Base-by-base conservation (phyloP, 2,329 filamentous ascomycete genomes). In the Fusarium agapanthi region DNA sequence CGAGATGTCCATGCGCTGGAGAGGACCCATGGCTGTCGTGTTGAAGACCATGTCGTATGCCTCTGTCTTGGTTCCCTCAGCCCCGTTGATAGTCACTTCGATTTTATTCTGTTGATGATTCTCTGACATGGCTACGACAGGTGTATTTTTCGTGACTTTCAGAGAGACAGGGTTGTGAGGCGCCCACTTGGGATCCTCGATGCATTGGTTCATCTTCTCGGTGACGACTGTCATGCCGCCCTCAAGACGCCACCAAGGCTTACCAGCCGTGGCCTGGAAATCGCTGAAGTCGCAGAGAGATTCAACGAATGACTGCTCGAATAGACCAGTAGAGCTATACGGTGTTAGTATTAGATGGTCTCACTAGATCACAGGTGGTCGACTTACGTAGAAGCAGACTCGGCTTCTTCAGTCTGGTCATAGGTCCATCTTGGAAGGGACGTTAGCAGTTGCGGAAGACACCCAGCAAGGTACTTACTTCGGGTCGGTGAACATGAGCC, bases 21-120 rank as follows among this genome's bases (percentile, higher is more conserved):
- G 54, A 1, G 61, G 65, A 0, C 61, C 68, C 71, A 74, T 66
- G 2, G 72, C 69, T 0, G 72, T 74, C 0, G 71, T 74, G 60
- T 72, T 74, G 32, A 74, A 74, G 4, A 74, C 72, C 58, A 67
- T 69, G 11, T 72, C 62, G 2, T 74, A 74, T 3, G 32, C 5
- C 16, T 44, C 30, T 3, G 53, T 55, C 12, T 41, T 32, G 0
- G 15, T 20, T 0, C 64, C 34, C 1, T 26, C 24, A 3, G 28
- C 16, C 3, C 60, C 63, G 1, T 44, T 40, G 1, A 51, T 37
- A 1, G 60, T 71, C 0, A 73, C 54, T 4, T 71, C 40, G 1
- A 73, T 71, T 28, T 62, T 65, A 1, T 55, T 30, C 1, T 38
- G 28, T 0, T 26, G 15, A 5, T 40, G 15, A 2, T 28, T 54